Base-by-base conservation (phyloP, 768 basidiomycete species). In the Hebeloma cylindrosporum region DNA sequence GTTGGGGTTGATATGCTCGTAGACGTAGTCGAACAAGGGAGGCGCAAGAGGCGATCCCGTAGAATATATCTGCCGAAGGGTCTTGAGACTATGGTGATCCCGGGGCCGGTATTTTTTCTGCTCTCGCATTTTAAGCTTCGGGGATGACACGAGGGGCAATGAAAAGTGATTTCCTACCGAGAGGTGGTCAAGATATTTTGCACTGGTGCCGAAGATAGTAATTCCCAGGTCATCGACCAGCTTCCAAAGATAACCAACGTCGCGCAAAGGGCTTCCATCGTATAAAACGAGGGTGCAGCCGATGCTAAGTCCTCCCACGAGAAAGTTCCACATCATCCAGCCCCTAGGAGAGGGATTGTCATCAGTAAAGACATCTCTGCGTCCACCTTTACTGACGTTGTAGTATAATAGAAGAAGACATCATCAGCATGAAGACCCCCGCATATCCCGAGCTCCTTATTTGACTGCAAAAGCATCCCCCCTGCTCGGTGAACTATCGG, bases 241-340 rank as follows among this genome's bases (percentile, higher is more conserved):
- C 28, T 72, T 73, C 83, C 85, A 93, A 22, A 91, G 67, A 44
- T 77, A 73, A 7, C 74, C 62, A 14, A 82, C 82, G 37, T 83
- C 79, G 49, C 77, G 73, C 36, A 91, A 68, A 3, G 89, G 89
- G 50, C 84, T 88, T 21, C 89, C 88, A 60, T 91, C 88, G 64
- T 85, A 92, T 38, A 89, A 65, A 25, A 91, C 80, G 9, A 90
- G 71, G 3, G 82, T 85, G 52, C 82, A 82, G 31, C 86, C 87
- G 10, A 79, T 60, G 31, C 74, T 73, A 8, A 91, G 71, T 7
- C 77, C 81, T 42, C 78, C 76, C 22, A 85, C 72, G 26, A 90
- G 79, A 62, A 88, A 90, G 59, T 90, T 90, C 81, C 84, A 91
- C 88, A 91, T 90, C 88, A 92, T 91, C 88, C 88, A 89, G 33